These are phyloP conservation scores for Populus nigra DNA, from an alignment of 345 rosid genomes.

Conservation along the genomic window DNA sequence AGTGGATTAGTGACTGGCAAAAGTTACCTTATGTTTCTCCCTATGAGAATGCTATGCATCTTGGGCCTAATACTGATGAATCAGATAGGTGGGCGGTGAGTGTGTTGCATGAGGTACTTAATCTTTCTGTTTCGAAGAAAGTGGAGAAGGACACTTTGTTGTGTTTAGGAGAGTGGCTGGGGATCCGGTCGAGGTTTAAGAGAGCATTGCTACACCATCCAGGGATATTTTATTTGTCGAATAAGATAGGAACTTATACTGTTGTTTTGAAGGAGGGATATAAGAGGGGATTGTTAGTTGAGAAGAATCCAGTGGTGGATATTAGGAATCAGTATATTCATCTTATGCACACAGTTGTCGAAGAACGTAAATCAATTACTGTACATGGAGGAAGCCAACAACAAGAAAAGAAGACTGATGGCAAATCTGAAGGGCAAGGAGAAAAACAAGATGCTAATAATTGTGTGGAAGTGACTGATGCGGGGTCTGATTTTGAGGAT, in stretches of 20 bases:
- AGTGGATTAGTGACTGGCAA: conserved; percentile 78
- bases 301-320: conserved; percentile 52
- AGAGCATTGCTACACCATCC: conserved; percentile 73
- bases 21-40: conserved; percentile 83
- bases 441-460: conserved; percentile 27
- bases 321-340: conserved; percentile 68
- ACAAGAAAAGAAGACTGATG: conserved; percentile 34
- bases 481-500: conserved; percentile 39
- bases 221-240: conserved; percentile 69
- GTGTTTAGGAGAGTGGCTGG: conserved; percentile 63
- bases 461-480: conserved; percentile 17
- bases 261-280: conserved; percentile 76
- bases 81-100: conserved; percentile 77
- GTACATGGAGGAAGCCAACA: conserved; percentile 36
- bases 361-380: conserved; percentile 35
- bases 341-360: conserved; percentile 61
- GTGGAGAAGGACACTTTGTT: conserved; percentile 59
- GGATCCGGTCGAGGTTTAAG: conserved; percentile 81
- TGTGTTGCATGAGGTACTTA: conserved; percentile 72
- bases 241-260: conserved; percentile 63
- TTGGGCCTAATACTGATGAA: conserved; percentile 59
- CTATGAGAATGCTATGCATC: conserved; percentile 57
- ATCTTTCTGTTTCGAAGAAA: conserved; percentile 73
- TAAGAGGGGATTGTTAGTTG: conserved; percentile 66
- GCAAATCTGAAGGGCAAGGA: conserved; percentile 32